Conservation (phyloP, 129 eudicot species). For the carrot (Daucus carota) region DH1_v3.0 NC_030385.2:42733501-42734000, state of each 20-base stretch:
- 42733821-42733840: slow-evolving; percentile 18
- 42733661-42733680: slow-evolving; percentile 16
- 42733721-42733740: not conserved
- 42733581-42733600: slow-evolving; percentile 16
- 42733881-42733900: slow-evolving; percentile 30
- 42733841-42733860: slow-evolving; percentile 14
- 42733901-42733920: slow-evolving; percentile 23
- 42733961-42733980: slow-evolving; percentile 29
- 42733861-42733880: slow-evolving; percentile 35
- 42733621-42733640: slow-evolving; percentile 16
- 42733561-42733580: slow-evolving; percentile 10
- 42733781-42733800: not conserved
- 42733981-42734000: slow-evolving; percentile 30
- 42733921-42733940: slow-evolving; percentile 26
- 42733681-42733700: not conserved
- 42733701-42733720: not conserved
- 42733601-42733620: slow-evolving; percentile 13
- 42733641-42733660: slow-evolving; percentile 14
- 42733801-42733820: slow-evolving; percentile 2
- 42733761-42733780: not conserved
- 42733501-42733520: not conserved
- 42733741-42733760: slow-evolving; percentile 9
- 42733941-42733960: slow-evolving; percentile 31
- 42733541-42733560: not conserved
- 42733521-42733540: not conserved